These are phyloP conservation scores for Schwanniomyces sp. DNA, from an alignment of 805 yeast genomes.

Conservation along the genomic window DNA sequence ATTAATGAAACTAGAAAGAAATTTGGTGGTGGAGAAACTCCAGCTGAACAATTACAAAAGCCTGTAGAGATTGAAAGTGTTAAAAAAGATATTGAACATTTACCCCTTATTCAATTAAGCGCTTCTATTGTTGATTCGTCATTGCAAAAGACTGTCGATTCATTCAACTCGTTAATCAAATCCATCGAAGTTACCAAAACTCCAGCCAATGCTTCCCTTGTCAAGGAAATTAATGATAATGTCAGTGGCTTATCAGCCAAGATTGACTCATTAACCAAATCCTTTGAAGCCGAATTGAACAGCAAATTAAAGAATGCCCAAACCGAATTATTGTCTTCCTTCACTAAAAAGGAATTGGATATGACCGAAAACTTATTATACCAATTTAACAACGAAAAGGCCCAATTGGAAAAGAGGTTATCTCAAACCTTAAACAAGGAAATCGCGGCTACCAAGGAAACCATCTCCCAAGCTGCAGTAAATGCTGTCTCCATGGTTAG, in stretches of 20 bases:
- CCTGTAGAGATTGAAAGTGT: constrained; percentile 38
- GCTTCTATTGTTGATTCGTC: constrained; percentile 28
- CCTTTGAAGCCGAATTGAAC: constrained; percentile 38
- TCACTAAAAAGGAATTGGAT: constrained; percentile 51
- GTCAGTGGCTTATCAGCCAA: constrained; percentile 30
- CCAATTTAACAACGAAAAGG: constrained; percentile 63
- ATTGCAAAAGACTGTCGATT: constrained; percentile 33
- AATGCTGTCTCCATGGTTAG: constrained; percentile 70
- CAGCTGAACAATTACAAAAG: constrained; percentile 43
- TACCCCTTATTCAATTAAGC: constrained; percentile 33
- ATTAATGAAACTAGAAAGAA: constrained; percentile 37
- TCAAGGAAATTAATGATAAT: constrained; percentile 31
- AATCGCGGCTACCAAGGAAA: constrained; percentile 63
- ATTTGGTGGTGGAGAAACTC: constrained; percentile 23
- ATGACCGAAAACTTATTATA: constrained; percentile 57
- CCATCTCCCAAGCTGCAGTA: constrained; percentile 67
- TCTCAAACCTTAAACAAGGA: constrained; percentile 59
- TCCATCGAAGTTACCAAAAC: constrained; percentile 31
- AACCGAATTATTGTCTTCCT: constrained; percentile 38
- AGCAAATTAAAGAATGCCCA: constrained; percentile 34
- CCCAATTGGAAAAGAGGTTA: constrained; percentile 59
- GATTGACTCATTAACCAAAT: constrained; percentile 29
- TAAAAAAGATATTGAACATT: constrained; percentile 25
- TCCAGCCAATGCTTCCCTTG: constrained; percentile 25
- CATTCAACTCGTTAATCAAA: constrained; percentile 38